Evolutionary conservation across 164 flowering plant species (phyloP).

Genomic region (Macadamia tetraphylla): DNA sequence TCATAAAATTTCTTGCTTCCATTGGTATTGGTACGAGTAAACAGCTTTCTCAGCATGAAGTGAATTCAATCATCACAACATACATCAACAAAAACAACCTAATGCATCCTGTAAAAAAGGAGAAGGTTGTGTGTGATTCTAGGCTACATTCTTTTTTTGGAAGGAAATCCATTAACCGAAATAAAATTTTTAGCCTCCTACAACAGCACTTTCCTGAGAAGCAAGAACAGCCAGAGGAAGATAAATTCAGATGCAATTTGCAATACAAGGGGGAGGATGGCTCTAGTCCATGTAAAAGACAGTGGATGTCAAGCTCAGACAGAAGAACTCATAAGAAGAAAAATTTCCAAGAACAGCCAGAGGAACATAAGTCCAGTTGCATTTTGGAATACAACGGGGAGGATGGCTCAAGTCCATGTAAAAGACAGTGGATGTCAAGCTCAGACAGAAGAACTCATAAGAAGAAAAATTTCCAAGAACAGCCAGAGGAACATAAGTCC

Average conservation of each 20-base stretch:
- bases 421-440: constrained; percentile 16
- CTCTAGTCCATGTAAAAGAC: constrained; percentile 13
- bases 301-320: constrained; percentile 7
- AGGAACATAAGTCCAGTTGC: constrained; percentile 32
- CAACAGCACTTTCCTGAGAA: constrained; percentile 54
- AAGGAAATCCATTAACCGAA: constrained; percentile 36
- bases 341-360: constrained; percentile 18
- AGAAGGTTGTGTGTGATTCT: constrained; percentile 48
- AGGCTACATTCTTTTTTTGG: constrained; percentile 38
- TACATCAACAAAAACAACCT: constrained; percentile 52
- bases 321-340: constrained; percentile 9
- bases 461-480: constrained; percentile 14
- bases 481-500: constrained; percentile 41
- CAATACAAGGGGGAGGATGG: constrained; percentile 21
- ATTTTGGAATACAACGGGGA: constrained; percentile 27
- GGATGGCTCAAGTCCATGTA: constrained; percentile 3
- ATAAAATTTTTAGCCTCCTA: constrained; percentile 36
- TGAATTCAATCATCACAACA: constrained; percentile 34
- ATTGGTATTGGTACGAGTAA: constrained; percentile 43
- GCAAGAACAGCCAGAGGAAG: constrained; percentile 32
- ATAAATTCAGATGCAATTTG: constrained; percentile 26
- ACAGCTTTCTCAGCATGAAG: constrained; percentile 41
- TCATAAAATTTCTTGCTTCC: constrained; percentile 50
- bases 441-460: constrained; percentile 8
- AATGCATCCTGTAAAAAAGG: constrained; percentile 42